Evolutionary conservation across 164 flowering plant species (phyloP).

Genomic region (Vitis riparia): DNA sequence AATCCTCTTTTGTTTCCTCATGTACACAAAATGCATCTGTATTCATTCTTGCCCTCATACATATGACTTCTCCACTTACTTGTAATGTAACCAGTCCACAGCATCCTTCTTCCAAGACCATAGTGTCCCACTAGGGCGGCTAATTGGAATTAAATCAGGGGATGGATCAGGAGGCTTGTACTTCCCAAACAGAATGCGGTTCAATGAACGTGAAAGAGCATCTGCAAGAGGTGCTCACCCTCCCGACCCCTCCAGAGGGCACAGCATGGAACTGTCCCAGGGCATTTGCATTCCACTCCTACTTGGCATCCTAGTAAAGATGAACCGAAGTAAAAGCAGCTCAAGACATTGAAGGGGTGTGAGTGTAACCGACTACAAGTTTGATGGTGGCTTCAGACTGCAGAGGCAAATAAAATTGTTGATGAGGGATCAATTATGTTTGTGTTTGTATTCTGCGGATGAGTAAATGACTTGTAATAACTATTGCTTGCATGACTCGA

Average conservation of each 20-base stretch:
- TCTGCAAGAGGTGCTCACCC: background rate
- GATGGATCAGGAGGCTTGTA: conserved; percentile 30
- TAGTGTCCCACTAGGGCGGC: conserved; percentile 59
- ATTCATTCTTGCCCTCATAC: too few species aligned
- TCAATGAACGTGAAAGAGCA: conserved; percentile 3
- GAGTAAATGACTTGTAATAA: too few species aligned
- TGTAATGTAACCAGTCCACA: conserved; percentile 43
- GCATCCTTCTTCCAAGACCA: conserved; percentile 71
- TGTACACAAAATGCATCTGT: too few species aligned
- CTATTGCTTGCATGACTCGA: too few species aligned
- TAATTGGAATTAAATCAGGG: conserved; percentile 54
- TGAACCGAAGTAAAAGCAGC: conserved; percentile 33
- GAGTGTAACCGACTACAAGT: too few species aligned
- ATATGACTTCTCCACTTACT: background rate
- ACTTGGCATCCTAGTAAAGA: conserved; percentile 31
- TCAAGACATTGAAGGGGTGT: conserved; percentile 16
- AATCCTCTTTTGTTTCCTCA: background rate
- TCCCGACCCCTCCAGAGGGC: conserved; percentile 6
- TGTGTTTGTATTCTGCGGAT: too few species aligned
- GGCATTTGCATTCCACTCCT: conserved; percentile 60
- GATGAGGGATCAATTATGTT: background rate
- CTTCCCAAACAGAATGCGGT: conserved; percentile 21
- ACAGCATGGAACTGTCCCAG: conserved; percentile 12
- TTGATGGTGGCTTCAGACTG: too few species aligned
- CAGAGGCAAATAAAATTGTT: background rate